Evolutionary conservation across 371 early-diverging fungal genomes (phyloP).

Genomic region (Apophysomyces variabilis): DNA sequence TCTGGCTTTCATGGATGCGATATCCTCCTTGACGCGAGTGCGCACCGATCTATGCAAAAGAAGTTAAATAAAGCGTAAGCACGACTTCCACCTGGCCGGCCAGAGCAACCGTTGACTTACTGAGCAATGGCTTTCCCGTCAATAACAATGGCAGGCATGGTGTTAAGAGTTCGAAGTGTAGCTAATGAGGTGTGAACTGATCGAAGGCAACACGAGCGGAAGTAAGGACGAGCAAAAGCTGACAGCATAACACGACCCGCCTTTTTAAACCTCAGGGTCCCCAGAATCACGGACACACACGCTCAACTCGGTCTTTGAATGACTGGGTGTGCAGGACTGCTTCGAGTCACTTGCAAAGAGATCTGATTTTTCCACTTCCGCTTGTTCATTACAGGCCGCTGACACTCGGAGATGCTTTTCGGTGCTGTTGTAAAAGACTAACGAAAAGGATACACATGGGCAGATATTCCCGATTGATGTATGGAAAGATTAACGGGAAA

Average conservation of each 20-base stretch:
- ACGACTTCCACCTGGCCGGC: no score
- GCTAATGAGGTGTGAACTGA: background rate
- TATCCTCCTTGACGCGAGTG: constrained; percentile 60
- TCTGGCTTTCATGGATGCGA: constrained; percentile 59
- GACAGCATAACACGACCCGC: constrained; percentile 6
- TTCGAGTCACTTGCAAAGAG: constrained; percentile 1
- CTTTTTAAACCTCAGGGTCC: constrained; percentile 3
- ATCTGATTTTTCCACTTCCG: no score
- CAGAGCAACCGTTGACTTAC: constrained; percentile 34
- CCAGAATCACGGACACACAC: background rate
- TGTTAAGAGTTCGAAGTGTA: background rate
- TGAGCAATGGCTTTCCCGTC: constrained; percentile 76
- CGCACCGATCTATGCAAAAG: constrained; percentile 56
- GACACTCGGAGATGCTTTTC: no score
- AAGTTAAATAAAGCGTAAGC: constrained; percentile 20
- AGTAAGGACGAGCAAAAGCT: constrained; percentile 8
- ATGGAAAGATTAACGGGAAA: no score
- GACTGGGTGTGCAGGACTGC: background rate
- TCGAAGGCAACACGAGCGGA: background rate
- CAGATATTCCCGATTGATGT: no score
- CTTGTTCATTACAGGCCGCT: no score
- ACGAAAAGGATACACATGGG: no score
- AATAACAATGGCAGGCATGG: constrained; percentile 35
- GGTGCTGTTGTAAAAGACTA: no score
- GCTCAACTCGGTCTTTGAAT: background rate